Evolutionary conservation across 805 yeast genomes (phyloP), one percentile per base, ranked within the genome.

Genomic region (Lipomyces spencermartinsiae): DNA sequence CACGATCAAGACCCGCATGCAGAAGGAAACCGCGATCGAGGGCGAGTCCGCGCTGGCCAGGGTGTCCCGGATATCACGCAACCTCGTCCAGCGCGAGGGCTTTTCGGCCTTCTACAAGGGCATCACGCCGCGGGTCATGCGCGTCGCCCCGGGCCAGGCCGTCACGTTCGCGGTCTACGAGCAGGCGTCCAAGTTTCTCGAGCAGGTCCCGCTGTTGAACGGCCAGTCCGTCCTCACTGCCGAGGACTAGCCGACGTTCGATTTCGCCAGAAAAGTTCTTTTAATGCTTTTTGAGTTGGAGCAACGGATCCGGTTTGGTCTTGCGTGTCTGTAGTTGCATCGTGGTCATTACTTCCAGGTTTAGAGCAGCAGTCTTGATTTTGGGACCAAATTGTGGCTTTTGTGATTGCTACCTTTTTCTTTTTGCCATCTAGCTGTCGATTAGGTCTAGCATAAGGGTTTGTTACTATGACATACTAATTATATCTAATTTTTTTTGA

Each of bases 121-220:
- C 82, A 94, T 94, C 78, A 93, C 98, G 31, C 99, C 99, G 74
- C 89, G 99, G 83, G 94, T 94, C 74, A 93, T 94, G 97, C 90
- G 99, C 82, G 99, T 94, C 62, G 99, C 99, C 12, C 98, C 99
- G 31, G 99, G 99, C 70, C 99, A 94, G 82, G 98, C 98, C 65
- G 98, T 94, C 66, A 95, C 98, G 19, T 94, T 94, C 82, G 95
- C 98, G 7, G 97, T 95, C 57, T 94, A 94, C 80, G 99, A 94
- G 82, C 89, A 84, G 77, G 90, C 92, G 78, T 90, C 93, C 80
- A 86, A 84, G 29, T 82, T 83, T 61, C 84, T 93, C 78, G 90
- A 77, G 63, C 46, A 53, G 25, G 19, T 69, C 49, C 72, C 72
- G 14, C 9, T 63, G 19, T 51, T 69, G 51, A 66, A 67, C 14